Evolutionary conservation across 2,329 filamentous ascomycete species (phyloP).

Genomic region (Colletotrichum higginsianum): DNA sequence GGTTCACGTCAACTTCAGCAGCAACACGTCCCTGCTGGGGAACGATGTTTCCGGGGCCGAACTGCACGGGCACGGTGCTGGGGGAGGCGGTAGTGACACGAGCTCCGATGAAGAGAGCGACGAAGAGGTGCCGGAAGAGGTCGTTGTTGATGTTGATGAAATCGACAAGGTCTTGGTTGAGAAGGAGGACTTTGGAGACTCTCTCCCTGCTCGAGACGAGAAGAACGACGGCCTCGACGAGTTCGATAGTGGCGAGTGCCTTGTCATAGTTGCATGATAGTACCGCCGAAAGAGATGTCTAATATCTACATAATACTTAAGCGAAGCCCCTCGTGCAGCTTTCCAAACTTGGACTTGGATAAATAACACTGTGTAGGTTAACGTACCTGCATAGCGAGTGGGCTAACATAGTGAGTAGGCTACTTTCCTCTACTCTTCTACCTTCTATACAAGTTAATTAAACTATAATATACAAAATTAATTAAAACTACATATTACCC

Average conservation of each 20-base stretch:
- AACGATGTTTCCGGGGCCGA: slow-evolving; percentile 6
- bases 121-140: slow-evolving; percentile 3
- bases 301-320: background rate
- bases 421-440: too few relatives aligned
- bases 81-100: background rate
- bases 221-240: slow-evolving; percentile 15
- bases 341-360: background rate
- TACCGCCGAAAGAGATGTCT: background rate
- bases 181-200: slow-evolving; percentile 14
- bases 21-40: slow-evolving; percentile 10
- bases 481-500: too few relatives aligned
- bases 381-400: too few relatives aligned
- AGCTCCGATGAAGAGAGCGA: slow-evolving; percentile 12
- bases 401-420: too few relatives aligned
- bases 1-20: slow-evolving; percentile 4
- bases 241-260: slow-evolving; percentile 1
- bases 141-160: slow-evolving; percentile 8
- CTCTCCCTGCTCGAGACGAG: slow-evolving; percentile 2
- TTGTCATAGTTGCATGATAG: slow-evolving; percentile 13
- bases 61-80: slow-evolving; percentile 2
- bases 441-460: too few relatives aligned
- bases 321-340: background rate
- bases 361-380: background rate
- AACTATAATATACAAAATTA: too few relatives aligned
- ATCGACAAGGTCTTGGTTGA: slow-evolving; percentile 14